phyloP scores from a whole-genome alignment of 441 rosid genomes.

The Erodium chrysanthum region DNA sequence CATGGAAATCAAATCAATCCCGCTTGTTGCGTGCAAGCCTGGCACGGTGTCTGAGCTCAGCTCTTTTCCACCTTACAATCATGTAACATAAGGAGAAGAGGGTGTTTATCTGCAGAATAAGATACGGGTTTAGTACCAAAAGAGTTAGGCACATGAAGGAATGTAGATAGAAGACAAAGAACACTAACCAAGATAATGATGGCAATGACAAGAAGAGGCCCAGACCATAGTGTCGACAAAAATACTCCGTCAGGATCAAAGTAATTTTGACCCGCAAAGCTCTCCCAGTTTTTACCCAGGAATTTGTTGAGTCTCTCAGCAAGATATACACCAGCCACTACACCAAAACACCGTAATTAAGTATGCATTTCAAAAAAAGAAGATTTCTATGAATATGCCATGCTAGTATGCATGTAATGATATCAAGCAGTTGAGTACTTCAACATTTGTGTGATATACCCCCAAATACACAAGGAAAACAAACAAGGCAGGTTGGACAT shows the following conservation, averaged over 20 bases:
- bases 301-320: conserved; percentile 69
- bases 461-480: too few species aligned
- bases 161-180: neutral
- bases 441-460: too few species aligned
- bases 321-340: conserved; percentile 84
- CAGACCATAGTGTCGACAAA: conserved; percentile 81
- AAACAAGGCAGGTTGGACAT: too few species aligned
- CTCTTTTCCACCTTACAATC: conserved; percentile 85
- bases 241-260: conserved; percentile 77
- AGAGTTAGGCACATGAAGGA: too few species aligned
- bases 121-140: too few species aligned
- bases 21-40: conserved; percentile 58
- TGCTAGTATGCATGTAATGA: too few species aligned
- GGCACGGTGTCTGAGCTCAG: conserved; percentile 86
- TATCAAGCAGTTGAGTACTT: too few species aligned
- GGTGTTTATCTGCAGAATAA: conserved; percentile 53
- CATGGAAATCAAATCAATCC: conserved; percentile 53
- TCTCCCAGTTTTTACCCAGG: conserved; percentile 57
- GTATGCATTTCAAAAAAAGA: too few species aligned
- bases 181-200: conserved; percentile 70
- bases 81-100: conserved; percentile 67
- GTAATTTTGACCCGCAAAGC: conserved; percentile 80
- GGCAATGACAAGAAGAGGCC: conserved; percentile 76
- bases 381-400: too few species aligned
- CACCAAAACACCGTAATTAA: conserved; percentile 18